Conservation (phyloP, 495 filamentous ascomycete species). For the Lepraria neglecta region DNA sequence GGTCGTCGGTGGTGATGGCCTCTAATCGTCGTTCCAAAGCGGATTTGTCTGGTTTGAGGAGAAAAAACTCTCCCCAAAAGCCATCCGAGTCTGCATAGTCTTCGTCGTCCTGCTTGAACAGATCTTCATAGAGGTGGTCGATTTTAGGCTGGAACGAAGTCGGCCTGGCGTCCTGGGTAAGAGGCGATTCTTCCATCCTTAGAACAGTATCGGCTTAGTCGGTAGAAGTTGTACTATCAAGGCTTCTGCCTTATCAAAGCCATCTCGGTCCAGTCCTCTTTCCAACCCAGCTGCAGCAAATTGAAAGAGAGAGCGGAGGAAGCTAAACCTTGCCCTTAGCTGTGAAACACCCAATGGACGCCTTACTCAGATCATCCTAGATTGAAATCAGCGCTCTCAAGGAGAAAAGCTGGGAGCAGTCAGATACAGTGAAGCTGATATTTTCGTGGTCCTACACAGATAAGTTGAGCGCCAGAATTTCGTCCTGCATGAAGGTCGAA, state of each 20-base stretch:
- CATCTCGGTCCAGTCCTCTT: background rate
- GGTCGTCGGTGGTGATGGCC: slow-evolving; percentile 60
- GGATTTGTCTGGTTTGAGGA: slow-evolving; percentile 67
- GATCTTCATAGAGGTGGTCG: slow-evolving; percentile 75
- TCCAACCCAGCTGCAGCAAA: no score
- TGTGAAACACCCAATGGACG: no score
- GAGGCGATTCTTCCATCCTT: slow-evolving; percentile 80
- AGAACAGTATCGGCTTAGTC: slow-evolving; percentile 27
- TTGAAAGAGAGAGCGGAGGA: background rate
- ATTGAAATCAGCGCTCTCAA: no score
- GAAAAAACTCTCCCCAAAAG: slow-evolving; percentile 95
- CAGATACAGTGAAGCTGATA: no score
- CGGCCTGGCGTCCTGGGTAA: slow-evolving; percentile 88
- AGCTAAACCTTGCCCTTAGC: background rate
- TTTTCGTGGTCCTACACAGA: no score
- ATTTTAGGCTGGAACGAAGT: slow-evolving; percentile 91
- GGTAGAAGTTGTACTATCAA: background rate
- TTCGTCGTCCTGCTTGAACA: slow-evolving; percentile 68
- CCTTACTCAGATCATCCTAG: no score
- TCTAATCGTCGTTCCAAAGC: slow-evolving; percentile 62
- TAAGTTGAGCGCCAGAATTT: no score
- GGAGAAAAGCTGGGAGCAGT: no score
- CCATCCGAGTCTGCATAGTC: slow-evolving; percentile 68
- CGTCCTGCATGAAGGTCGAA: no score
- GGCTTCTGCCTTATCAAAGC: background rate